These are phyloP conservation scores for Rhododendron griersonianum DNA, from an alignment of 148 eudicot species.

Conservation along the genomic window DNA sequence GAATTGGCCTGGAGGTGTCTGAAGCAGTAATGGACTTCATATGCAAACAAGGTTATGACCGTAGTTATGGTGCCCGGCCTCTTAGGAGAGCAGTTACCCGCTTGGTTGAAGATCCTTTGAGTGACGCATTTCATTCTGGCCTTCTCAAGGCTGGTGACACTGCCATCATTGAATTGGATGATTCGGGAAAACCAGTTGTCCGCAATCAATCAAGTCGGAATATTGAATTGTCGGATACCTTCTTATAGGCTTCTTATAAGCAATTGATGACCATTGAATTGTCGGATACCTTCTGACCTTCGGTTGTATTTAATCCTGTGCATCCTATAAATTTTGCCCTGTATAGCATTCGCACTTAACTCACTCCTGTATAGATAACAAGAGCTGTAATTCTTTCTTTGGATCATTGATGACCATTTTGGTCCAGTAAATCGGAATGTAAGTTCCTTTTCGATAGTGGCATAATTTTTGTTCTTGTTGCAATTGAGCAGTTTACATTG, in stretches of 20 bases:
- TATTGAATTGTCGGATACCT: constrained; percentile 31
- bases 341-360: background rate
- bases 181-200: constrained; percentile 47
- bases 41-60: constrained; percentile 51
- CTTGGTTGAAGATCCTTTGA: constrained; percentile 45
- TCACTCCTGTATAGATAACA: constrained; percentile 7
- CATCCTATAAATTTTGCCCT: background rate
- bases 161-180: constrained; percentile 42
- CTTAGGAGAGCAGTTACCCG: constrained; percentile 47
- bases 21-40: constrained; percentile 32
- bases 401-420: background rate
- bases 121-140: constrained; percentile 47
- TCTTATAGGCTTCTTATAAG: constrained; percentile 1
- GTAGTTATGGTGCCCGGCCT: constrained; percentile 56
- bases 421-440: background rate
- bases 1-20: constrained; percentile 46
- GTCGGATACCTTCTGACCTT: constrained; percentile 24
- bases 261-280: constrained; percentile 12
- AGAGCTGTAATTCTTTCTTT: constrained; percentile 8
- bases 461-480: background rate
- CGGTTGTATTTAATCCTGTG: background rate
- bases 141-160: constrained; percentile 39
- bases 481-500: background rate
- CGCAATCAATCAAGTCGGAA: constrained; percentile 23
- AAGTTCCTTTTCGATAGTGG: background rate